Evolutionary conservation across 2,329 filamentous ascomycete species (phyloP).

Genomic region (Hypocreales sp.): DNA sequence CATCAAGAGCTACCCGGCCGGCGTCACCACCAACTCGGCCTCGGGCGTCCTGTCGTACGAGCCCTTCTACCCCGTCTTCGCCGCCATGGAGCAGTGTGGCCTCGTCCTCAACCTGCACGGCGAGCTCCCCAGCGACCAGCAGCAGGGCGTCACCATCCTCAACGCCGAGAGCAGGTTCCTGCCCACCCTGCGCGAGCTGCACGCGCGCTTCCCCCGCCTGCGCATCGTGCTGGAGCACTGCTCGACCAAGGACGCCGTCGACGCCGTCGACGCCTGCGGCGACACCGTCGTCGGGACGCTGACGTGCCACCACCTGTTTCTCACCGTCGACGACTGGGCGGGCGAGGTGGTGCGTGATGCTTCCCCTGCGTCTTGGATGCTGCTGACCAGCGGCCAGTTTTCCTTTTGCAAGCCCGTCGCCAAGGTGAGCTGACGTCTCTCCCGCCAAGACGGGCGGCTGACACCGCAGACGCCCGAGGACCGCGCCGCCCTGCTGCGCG

Average conservation of each 20-base stretch:
- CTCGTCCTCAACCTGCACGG: conserved; percentile 90
- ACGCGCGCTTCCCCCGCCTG: conserved; percentile 58
- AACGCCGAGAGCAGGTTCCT: conserved; percentile 45
- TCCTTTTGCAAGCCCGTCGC: conserved; percentile 66
- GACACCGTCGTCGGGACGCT: conserved; percentile 65
- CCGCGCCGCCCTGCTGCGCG: conserved; percentile 44
- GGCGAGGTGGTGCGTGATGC: too few relatives aligned
- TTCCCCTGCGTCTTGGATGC: too few relatives aligned
- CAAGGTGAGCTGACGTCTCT: too few relatives aligned
- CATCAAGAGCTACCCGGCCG: conserved; percentile 54
- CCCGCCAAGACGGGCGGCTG: too few relatives aligned
- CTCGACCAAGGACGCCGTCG: conserved; percentile 67
- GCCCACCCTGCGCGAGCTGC: conserved; percentile 60
- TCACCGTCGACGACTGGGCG: conserved; percentile 42
- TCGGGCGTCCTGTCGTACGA: conserved; percentile 56
- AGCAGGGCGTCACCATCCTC: conserved; percentile 30
- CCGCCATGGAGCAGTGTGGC: conserved; percentile 73
- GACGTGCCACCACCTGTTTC: conserved; percentile 72
- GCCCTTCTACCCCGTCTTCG: conserved; percentile 63
- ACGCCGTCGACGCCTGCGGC: conserved; percentile 63
- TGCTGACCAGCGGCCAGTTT: conserved; percentile 35
- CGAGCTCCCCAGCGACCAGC: conserved; percentile 37
- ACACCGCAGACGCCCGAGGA: conserved; percentile 56
- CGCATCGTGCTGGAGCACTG: conserved; percentile 65
- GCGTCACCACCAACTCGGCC: conserved; percentile 50